Conservation (phyloP, 108 stramenopile species). For the Skeletonema marinoi region DNA sequence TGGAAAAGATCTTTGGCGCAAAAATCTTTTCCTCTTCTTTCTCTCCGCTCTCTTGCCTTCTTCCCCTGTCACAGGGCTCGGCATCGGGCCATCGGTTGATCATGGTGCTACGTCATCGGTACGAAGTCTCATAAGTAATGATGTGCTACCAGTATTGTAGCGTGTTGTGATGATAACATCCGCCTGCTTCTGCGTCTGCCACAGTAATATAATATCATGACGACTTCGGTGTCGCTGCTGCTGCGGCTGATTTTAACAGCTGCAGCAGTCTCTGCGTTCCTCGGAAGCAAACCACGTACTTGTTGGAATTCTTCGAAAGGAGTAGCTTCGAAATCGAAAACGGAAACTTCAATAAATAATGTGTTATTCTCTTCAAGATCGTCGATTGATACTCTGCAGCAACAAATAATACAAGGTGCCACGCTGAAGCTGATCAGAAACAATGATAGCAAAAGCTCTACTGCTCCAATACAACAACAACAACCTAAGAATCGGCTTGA, state of each 20-base stretch:
- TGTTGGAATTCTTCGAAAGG: neutral
- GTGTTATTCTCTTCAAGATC: neutral
- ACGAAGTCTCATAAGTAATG: too few relatives aligned
- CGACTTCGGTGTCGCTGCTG: neutral
- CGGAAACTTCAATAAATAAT: neutral
- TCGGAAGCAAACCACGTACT: neutral
- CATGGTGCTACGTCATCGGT: too few relatives aligned
- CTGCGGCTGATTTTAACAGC: neutral
- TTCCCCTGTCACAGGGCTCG: too few relatives aligned
- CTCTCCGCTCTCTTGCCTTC: too few relatives aligned
- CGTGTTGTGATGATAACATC: too few relatives aligned
- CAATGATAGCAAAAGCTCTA: neutral
- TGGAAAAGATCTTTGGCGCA: too few relatives aligned
- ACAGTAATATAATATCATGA: neutral
- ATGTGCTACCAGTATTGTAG: too few relatives aligned
- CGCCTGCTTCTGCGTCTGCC: neutral
- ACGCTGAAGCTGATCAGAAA: slow-evolving; percentile 7
- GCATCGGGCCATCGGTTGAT: too few relatives aligned
- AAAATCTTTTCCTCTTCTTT: too few relatives aligned
- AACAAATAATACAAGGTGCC: slow-evolving; percentile 17
- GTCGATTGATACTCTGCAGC: slow-evolving; percentile 4
- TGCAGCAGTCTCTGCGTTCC: neutral
- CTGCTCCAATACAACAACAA: too few relatives aligned
- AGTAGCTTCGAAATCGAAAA: neutral
- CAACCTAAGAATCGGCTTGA: neutral